A percentile compares a stretch with the other conserved stretches of the same genome.
These are phyloP conservation scores for Clonostachys rosea DNA, from an alignment of 2,329 filamentous ascomycete species.

Conservation along the genomic window DNA sequence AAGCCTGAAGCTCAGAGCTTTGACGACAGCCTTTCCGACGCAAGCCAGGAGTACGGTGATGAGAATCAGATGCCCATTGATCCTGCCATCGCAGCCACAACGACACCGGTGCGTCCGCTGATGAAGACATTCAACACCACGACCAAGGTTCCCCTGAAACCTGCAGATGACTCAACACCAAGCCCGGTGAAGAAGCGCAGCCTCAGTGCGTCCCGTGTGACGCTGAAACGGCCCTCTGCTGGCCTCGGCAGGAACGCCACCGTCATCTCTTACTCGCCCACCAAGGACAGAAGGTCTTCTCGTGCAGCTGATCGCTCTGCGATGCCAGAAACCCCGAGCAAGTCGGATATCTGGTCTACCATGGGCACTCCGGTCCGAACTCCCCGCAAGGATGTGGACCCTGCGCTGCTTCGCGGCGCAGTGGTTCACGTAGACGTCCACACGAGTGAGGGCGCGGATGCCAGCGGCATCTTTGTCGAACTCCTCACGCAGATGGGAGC, in stretches of 20 bases:
- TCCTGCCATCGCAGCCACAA: constrained; percentile 37
- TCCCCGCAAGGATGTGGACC: constrained; percentile 47
- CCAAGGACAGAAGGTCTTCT: constrained; percentile 28
- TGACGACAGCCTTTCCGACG: constrained; percentile 51
- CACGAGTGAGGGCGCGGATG: constrained; percentile 76
- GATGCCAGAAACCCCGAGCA: constrained; percentile 19
- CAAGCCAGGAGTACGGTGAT: constrained; percentile 62
- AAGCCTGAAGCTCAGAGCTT: constrained; percentile 24
- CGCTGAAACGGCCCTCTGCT: constrained; percentile 34
- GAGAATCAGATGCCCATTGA: constrained; percentile 59
- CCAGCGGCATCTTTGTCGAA: constrained; percentile 76
- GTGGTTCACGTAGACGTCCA: constrained; percentile 82
- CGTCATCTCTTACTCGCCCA: constrained; percentile 50
- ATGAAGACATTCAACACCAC: constrained; percentile 57
- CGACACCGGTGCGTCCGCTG: constrained; percentile 51
- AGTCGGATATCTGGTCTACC: constrained; percentile 47
- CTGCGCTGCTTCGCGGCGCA: constrained; percentile 59
- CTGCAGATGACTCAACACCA: constrained; percentile 54
- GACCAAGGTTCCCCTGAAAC: constrained; percentile 72
- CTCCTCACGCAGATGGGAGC: constrained; percentile 79
- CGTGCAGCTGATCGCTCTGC: neutral
- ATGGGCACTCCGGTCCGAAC: constrained; percentile 52
- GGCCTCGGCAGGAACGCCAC: constrained; percentile 41
- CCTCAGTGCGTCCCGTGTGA: constrained; percentile 43
- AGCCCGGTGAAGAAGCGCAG: constrained; percentile 43